A percentile compares a stretch with the other conserved stretches of the same genome.
Conservation (phyloP, 345 rosid species). For the Bruguiera parviflora region DNA sequence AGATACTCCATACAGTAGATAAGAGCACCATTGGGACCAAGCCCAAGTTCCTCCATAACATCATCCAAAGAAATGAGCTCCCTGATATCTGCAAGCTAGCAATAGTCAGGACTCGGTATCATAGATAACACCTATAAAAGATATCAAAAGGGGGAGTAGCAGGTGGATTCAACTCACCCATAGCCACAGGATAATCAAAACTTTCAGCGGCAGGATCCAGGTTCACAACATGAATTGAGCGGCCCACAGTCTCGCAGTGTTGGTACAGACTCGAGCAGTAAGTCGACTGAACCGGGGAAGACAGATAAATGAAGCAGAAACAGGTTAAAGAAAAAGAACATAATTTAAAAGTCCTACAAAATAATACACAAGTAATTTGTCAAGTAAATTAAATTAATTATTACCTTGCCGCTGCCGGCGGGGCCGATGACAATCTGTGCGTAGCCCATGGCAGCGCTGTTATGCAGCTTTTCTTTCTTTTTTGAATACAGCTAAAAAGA, state of each 20-base stretch:
- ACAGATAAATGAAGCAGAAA: not conserved
- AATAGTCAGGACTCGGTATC: not conserved
- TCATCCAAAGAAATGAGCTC: conserved; percentile 83
- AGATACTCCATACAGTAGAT: conserved; percentile 98
- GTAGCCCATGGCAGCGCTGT: conserved; percentile 54
- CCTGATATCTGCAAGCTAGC: conserved; percentile 62
- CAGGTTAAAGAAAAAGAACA: not conserved
- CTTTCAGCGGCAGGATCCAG: conserved; percentile 92
- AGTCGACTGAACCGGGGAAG: conserved; percentile 53
- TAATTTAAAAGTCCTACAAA: not conserved
- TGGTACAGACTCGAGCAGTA: conserved; percentile 74
- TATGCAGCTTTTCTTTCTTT: not conserved
- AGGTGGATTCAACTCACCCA: conserved; percentile 45
- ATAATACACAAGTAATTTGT: not conserved
- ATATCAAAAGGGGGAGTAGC: not conserved
- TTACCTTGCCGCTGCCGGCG: conserved; percentile 90
- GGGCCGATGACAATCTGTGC: conserved; percentile 84
- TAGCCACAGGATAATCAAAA: conserved; percentile 85
- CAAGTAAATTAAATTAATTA: not conserved
- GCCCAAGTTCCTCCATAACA: conserved; percentile 84
- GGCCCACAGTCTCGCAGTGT: conserved; percentile 63
- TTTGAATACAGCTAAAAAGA: not conserved
- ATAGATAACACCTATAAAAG: not conserved
- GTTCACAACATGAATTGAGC: conserved; percentile 68
- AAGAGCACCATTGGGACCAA: conserved; percentile 93